Conservation (phyloP, 1,139 yeast genomes). For the Groenewaldozyma sp. region DNA sequence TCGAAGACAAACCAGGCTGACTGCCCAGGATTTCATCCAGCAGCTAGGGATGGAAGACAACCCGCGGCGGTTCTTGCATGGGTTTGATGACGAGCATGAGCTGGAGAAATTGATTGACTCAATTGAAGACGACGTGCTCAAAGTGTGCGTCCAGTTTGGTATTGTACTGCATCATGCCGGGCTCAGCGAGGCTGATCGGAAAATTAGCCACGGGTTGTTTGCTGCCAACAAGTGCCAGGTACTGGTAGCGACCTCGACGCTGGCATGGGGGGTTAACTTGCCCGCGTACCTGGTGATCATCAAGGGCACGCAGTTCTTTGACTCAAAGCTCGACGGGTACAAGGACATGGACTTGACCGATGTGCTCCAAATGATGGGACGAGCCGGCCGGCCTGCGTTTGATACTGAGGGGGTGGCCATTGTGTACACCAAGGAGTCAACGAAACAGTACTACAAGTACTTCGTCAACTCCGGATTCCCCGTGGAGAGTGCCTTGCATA, state of each 20-base stretch:
- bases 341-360: constrained; percentile 90
- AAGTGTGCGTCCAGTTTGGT: constrained; percentile 82
- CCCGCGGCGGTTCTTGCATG: constrained; percentile 72
- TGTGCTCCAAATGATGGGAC: constrained; percentile 81
- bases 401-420: constrained; percentile 95
- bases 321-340: constrained; percentile 71
- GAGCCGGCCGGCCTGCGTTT: constrained; percentile 96
- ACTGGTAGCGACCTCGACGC: constrained; percentile 85
- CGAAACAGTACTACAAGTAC: constrained; percentile 87
- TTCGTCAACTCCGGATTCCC: constrained; percentile 94
- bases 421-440: constrained; percentile 85
- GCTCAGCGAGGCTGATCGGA: constrained; percentile 80
- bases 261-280: constrained; percentile 96
- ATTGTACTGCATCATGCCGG: constrained; percentile 99
- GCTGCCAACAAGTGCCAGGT: constrained; percentile 82
- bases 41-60: constrained; percentile 91
- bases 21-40: constrained; percentile 88
- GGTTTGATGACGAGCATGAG: constrained; percentile 67
- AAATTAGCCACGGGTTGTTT: constrained; percentile 76
- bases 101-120: constrained; percentile 49
- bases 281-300: constrained; percentile 93
- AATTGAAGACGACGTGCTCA: constrained; percentile 85
- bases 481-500: constrained; percentile 90
- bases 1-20: constrained; percentile 90
- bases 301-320: constrained; percentile 87